Base-by-base conservation (phyloP, 495 filamentous ascomycete species). In the Aspergillus heteromorphus region DNA sequence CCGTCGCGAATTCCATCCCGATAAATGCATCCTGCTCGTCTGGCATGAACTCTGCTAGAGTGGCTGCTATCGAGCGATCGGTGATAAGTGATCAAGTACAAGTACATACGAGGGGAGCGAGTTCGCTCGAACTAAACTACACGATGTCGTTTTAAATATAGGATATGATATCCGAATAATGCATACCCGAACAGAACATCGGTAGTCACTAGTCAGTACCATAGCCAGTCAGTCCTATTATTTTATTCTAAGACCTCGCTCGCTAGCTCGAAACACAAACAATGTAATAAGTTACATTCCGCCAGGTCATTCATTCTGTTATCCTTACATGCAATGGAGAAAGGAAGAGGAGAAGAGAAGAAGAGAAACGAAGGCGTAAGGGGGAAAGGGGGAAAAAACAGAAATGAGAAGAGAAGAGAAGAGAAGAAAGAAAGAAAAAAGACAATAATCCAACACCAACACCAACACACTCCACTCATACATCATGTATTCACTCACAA, bases 281-380 rank as follows among this genome's bases (percentile, higher is more conserved):
- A 4, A 42, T 27, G 50, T 31, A 20, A 6, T 27, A 53, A 20
- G 17, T 45, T 45, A 20, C 41, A 45, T 25, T 25, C 41, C 6
- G 16, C 17, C 41, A 45, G 6, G 18, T 45, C 41, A 20, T 45
- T 45, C 41, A 20, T 45, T 45, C 13, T 38, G 34, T 38, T 38
- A 38, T 38, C 5, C 34, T 38, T 38, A 38, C 34, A 38, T n/a
- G 34, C 13, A 38, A 38, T 4, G 25, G 31, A 27, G 45, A 29
- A 29, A 52, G 19, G 48, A 18, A 42, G 43, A 53, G 27, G 9
- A 31, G 48, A 30, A 51, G 29, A 41, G 17, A 19, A 45, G 38
- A 52, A 34, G 48, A 47, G n/a, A 58, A 36, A 49, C n/a, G n/a
- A n/a, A n/a, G n/a, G n/a, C n/a, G 30, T 7, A 34, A 34, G 1